Conservation (phyloP, 768 basidiomycete genomes). For the Russula brevipes region DNA sequence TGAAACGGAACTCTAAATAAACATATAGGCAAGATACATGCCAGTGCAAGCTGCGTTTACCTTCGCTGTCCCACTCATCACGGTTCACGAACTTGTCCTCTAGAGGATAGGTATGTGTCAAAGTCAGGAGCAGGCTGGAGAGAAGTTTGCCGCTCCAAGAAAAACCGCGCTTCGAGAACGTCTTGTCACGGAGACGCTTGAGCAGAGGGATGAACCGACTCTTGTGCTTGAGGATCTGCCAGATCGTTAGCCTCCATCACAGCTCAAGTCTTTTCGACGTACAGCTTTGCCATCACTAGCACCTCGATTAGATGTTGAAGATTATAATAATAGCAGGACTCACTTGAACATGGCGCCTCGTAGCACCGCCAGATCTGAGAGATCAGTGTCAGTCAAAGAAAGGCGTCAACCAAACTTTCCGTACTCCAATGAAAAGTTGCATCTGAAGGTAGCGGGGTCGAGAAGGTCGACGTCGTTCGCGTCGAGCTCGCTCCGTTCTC, state of each 20-base stretch:
- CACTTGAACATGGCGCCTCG: conserved; percentile 79
- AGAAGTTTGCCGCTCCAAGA: conserved; percentile 76
- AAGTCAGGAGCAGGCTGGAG: conserved; percentile 62
- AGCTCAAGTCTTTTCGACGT: conserved; percentile 25
- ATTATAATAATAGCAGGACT: conserved; percentile 30
- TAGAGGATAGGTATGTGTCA: conserved; percentile 75
- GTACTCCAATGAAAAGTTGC: conserved; percentile 85
- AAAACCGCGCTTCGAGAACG: conserved; percentile 75
- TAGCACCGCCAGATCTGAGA: conserved; percentile 63
- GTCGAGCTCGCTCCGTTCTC: conserved; percentile 79
- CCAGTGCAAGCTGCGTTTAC: conserved; percentile 35
- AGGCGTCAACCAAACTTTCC: conserved; percentile 27
- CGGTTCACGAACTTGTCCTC: conserved; percentile 81
- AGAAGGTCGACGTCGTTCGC: conserved; percentile 59
- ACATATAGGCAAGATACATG: not conserved
- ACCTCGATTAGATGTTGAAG: not conserved
- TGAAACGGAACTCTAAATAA: conserved; percentile 54
- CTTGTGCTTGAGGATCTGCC: conserved; percentile 61
- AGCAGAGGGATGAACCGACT: conserved; percentile 57
- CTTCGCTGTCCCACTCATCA: conserved; percentile 67
- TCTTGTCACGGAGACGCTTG: conserved; percentile 59
- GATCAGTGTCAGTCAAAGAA: conserved; percentile 14
- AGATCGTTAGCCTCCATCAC: conserved; percentile 2
- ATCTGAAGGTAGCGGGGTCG: conserved; percentile 67
- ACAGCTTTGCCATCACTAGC: conserved; percentile 54